Evolutionary conservation across 257 asterid species (phyloP).

Genomic region (Fraxinus excelsior): DNA sequence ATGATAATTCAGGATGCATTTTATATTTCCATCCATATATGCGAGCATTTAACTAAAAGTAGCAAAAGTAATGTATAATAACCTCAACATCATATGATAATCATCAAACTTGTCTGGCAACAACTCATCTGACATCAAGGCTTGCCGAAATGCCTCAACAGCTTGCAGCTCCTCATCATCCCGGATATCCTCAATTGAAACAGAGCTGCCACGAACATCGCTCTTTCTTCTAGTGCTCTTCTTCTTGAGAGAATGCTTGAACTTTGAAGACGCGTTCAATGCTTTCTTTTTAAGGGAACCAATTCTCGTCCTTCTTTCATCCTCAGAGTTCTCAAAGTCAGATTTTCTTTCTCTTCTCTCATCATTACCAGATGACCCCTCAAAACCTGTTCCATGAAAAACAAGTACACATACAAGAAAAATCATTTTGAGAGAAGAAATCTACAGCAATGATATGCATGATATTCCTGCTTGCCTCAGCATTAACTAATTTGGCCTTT

Average conservation of each 20-base stretch:
- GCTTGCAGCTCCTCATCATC: conserved; percentile 87
- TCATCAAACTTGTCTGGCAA: conserved; percentile 86
- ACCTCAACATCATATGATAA: conserved; percentile 98
- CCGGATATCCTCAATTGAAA: conserved; percentile 91
- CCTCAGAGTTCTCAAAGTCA: conserved; percentile 95
- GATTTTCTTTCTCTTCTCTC: conserved; percentile 92
- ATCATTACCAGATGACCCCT: conserved; percentile 87
- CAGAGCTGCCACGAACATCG: conserved; percentile 83
- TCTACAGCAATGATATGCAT: background rate
- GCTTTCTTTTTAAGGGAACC: conserved; percentile 92
- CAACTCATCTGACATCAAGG: conserved; percentile 80
- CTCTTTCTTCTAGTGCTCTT: conserved; percentile 85
- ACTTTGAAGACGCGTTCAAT: conserved; percentile 84
- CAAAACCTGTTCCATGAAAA: conserved; percentile 64
- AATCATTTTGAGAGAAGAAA: background rate
- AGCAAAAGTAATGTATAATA: conserved; percentile 19
- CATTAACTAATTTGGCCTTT: background rate
- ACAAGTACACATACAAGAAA: conserved; percentile 11
- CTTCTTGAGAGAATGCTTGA: conserved; percentile 95
- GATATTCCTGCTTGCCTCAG: background rate
- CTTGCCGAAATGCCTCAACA: conserved; percentile 89
- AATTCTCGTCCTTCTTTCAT: conserved; percentile 88
- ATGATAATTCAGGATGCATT: background rate
- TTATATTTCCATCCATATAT: conserved; percentile 12
- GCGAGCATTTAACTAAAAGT: conserved; percentile 17